Conservation (phyloP, 2,329 filamentous ascomycete species). For the Fusarium drepaniforme region DNA sequence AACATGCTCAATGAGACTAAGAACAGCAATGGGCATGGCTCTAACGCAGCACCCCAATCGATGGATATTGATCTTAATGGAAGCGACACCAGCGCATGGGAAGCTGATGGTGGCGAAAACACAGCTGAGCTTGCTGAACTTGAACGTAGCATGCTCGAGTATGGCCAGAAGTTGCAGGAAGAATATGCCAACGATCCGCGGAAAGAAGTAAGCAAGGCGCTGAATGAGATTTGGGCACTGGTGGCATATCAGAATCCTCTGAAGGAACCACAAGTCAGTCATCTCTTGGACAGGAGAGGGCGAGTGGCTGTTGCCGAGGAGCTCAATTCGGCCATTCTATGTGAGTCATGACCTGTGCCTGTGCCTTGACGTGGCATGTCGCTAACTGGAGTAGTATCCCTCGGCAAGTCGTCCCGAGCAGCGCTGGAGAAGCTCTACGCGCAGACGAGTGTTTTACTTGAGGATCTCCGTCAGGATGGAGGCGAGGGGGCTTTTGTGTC, state of each 20-base stretch:
- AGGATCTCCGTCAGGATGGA: slow-evolving; percentile 83
- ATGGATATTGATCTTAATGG: slow-evolving; percentile 69
- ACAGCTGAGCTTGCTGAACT: slow-evolving; percentile 58
- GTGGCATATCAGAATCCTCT: slow-evolving; percentile 88
- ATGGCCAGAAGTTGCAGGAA: slow-evolving; percentile 81
- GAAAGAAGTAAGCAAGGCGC: slow-evolving; percentile 76
- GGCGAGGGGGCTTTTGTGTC: slow-evolving; percentile 86
- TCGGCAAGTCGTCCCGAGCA: slow-evolving; percentile 90
- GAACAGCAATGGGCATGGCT: slow-evolving; percentile 56
- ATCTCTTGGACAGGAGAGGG: slow-evolving; percentile 81
- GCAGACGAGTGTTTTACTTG: slow-evolving; percentile 88
- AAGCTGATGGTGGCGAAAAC: slow-evolving; percentile 61
- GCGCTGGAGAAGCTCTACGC: slow-evolving; percentile 88
- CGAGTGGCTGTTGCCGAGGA: slow-evolving; percentile 89
- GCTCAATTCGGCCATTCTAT: slow-evolving; percentile 90
- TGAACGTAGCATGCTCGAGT: slow-evolving; percentile 78
- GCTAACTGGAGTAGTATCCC: slow-evolving; percentile 71
- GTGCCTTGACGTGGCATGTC: neutral
- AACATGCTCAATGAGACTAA: slow-evolving; percentile 61
- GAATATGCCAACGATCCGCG: slow-evolving; percentile 82
- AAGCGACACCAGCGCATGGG: slow-evolving; percentile 54
- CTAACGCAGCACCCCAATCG: slow-evolving; percentile 56
- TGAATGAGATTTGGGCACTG: slow-evolving; percentile 88
- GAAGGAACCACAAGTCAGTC: slow-evolving; percentile 78
- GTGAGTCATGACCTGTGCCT: slow-evolving; percentile 63